phyloP scores from a whole-genome alignment of 108 stramenopile genomes.

The Pseudonitzschia delicatissima region DNA sequence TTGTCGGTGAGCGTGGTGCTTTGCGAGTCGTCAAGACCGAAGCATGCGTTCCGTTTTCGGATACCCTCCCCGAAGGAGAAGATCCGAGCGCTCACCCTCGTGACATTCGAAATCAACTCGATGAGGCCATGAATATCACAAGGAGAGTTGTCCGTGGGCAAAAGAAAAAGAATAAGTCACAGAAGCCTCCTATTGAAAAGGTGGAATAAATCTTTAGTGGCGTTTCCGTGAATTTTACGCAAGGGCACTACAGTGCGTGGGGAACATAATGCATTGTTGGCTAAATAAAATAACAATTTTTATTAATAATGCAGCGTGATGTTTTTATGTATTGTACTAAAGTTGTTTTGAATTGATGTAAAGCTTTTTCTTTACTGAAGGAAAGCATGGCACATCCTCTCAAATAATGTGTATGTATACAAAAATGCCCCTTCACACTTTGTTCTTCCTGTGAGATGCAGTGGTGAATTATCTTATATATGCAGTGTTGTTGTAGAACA shows the following conservation, averaged over 20 bases:
- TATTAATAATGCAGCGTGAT: too few relatives aligned
- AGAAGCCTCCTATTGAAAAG: constrained; percentile 1
- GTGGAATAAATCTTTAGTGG: too few relatives aligned
- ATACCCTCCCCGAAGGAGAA: constrained; percentile 44
- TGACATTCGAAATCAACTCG: constrained; percentile 49
- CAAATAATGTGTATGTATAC: too few relatives aligned
- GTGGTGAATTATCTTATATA: not conserved
- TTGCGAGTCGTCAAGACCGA: constrained; percentile 55
- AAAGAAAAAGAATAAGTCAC: constrained; percentile 30
- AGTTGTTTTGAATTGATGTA: too few relatives aligned
- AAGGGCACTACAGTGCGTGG: too few relatives aligned
- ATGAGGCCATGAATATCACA: constrained; percentile 69
- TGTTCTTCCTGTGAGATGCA: not conserved
- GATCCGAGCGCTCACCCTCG: constrained; percentile 35
- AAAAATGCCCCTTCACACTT: not conserved
- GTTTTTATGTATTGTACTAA: too few relatives aligned
- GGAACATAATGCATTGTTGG: too few relatives aligned
- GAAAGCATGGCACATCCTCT: too few relatives aligned
- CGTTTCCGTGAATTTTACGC: too few relatives aligned
- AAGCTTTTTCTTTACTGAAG: too few relatives aligned
- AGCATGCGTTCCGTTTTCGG: constrained; percentile 49
- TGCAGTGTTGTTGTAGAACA: not conserved
- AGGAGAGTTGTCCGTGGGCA: constrained; percentile 57
- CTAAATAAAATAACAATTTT: too few relatives aligned
- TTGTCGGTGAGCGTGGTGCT: constrained; percentile 63